Conservation (phyloP, 352 stramenopile species). For the Plasmopara muralis region DNA sequence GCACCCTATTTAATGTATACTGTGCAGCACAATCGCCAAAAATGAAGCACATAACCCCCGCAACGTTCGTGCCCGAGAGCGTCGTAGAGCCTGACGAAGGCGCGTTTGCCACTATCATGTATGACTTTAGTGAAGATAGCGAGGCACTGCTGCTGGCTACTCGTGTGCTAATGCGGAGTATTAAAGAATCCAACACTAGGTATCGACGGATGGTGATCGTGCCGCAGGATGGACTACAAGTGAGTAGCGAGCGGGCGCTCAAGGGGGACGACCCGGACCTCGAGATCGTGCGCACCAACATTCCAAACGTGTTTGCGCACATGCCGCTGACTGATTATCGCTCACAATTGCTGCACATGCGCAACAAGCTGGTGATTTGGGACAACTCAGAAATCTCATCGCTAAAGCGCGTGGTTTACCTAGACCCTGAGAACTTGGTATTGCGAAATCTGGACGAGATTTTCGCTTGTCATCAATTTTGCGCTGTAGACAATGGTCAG, state of each 20-base stretch:
- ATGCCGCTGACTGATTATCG: conserved; percentile 51
- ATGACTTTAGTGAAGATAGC: conserved; percentile 57
- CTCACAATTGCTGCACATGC: conserved; percentile 74
- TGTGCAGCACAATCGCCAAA: conserved; percentile 1
- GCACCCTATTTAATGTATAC: conserved; percentile 2
- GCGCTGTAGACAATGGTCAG: conserved; percentile 75
- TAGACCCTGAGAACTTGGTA: conserved; percentile 76
- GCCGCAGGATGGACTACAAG: conserved; percentile 48
- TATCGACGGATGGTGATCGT: conserved; percentile 70
- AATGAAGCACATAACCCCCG: conserved; percentile 2
- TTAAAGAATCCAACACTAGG: conserved; percentile 56
- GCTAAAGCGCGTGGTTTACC: conserved; percentile 65
- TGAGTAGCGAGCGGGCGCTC: conserved; percentile 32
- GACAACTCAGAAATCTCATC: conserved; percentile 58
- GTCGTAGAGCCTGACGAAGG: conserved; percentile 30
- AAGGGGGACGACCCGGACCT: conserved; percentile 49
- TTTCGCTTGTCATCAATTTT: conserved; percentile 73
- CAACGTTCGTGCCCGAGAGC: conserved; percentile 13
- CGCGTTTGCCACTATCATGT: conserved; percentile 65
- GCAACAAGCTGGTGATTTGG: conserved; percentile 78
- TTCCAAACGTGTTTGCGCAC: conserved; percentile 66
- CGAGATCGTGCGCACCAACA: conserved; percentile 55
- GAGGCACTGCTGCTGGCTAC: conserved; percentile 54
- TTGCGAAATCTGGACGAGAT: conserved; percentile 78
- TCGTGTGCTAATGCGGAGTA: conserved; percentile 62